Percentiles rank a stretch among this genome's conserved stretches.
These are phyloP conservation scores for Linnemannia exigua DNA, from an alignment of 192 early-diverging fungal species.

Conservation along the genomic window DNA sequence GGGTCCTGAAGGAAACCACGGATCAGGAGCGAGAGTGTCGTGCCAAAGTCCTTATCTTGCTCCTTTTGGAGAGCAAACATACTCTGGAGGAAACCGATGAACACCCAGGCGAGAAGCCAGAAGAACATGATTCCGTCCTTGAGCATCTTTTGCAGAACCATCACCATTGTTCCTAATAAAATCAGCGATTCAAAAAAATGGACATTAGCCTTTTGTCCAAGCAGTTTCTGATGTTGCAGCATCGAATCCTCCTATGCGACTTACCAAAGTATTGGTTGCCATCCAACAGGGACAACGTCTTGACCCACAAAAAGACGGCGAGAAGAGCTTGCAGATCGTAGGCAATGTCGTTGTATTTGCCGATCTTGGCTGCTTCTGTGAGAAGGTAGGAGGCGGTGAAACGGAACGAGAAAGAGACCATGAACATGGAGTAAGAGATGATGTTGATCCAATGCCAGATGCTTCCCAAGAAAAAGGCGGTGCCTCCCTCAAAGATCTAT, in stretches of 20 bases:
- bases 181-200: neutral
- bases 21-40: conserved; percentile 32
- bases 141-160: conserved; percentile 59
- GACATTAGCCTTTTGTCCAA: neutral
- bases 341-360: conserved; percentile 22
- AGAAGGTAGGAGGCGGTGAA: conserved; percentile 31
- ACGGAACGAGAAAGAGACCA: conserved; percentile 48
- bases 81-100: conserved; percentile 54
- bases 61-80: conserved; percentile 43
- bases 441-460: conserved; percentile 60
- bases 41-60: conserved; percentile 19
- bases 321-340: conserved; percentile 52
- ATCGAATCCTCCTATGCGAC: neutral
- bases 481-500: conserved; percentile 58
- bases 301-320: conserved; percentile 54
- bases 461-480: conserved; percentile 51
- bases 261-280: conserved; percentile 56
- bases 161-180: conserved; percentile 52
- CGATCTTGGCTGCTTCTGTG: neutral
- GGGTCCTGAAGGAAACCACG: conserved; percentile 57
- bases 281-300: conserved; percentile 47
- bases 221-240: neutral
- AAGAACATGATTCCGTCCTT: conserved; percentile 62
- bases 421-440: conserved; percentile 53
- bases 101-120: conserved; percentile 58